phyloP scores from a whole-genome alignment of 192 early-diverging fungal genomes.

The Podila horticola region DNA sequence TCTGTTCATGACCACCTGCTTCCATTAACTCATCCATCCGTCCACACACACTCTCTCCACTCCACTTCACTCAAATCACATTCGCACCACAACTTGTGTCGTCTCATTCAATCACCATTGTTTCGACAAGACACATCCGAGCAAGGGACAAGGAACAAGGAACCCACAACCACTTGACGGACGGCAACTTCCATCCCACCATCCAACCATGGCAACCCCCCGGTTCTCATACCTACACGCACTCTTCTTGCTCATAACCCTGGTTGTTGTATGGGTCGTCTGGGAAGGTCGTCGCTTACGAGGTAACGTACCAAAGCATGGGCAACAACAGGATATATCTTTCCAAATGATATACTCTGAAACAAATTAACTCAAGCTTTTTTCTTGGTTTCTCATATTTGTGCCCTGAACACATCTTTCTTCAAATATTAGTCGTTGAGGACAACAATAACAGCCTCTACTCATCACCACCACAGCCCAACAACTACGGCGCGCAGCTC shows the following conservation, averaged over 20 bases:
- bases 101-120: no score
- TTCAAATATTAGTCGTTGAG: not conserved
- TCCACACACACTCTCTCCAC: not conserved
- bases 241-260: conserved; percentile 6
- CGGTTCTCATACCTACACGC: conserved; percentile 28
- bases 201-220: conserved; percentile 8
- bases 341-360: no score
- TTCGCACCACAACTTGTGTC: no score
- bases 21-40: not conserved
- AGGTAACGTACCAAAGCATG: not conserved
- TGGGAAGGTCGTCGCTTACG: conserved; percentile 14
- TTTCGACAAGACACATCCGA: no score
- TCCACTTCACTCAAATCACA: no score
- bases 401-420: not conserved
- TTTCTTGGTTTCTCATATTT: conserved; percentile 1
- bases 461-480: no score
- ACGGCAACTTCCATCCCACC: not conserved
- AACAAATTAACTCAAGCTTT: not conserved
- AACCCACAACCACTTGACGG: not conserved
- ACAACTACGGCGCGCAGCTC: no score
- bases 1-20: not conserved
- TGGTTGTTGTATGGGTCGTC: conserved; percentile 24
- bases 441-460: not conserved
- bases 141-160: no score
- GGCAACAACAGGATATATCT: not conserved